Percentiles rank a stretch among this genome's conserved stretches.
Evolutionary conservation across 2,329 filamentous ascomycete species (phyloP).

Genomic region (Neodidymelliopsis sp.): DNA sequence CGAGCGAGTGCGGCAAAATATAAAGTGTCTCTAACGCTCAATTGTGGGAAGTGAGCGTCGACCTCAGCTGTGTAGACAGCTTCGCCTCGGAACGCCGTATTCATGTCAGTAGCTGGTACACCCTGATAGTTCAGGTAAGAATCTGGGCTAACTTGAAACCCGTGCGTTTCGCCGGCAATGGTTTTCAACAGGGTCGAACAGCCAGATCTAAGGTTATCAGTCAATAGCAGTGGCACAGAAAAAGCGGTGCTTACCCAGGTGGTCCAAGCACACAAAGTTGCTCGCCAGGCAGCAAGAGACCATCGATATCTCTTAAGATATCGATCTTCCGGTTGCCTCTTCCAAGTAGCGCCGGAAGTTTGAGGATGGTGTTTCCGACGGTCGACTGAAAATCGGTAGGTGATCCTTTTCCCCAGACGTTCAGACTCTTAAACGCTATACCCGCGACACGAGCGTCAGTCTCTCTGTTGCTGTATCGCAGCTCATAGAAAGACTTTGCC

Average conservation of each 20-base stretch:
- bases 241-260: conserved; percentile 52
- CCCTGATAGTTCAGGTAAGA: conserved; percentile 84
- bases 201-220: conserved; percentile 54
- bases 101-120: conserved; percentile 74
- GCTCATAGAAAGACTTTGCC: conserved; percentile 56
- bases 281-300: conserved; percentile 71
- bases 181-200: conserved; percentile 86
- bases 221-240: neutral
- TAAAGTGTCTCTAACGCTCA: conserved; percentile 78
- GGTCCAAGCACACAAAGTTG: conserved; percentile 77
- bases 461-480: conserved; percentile 54
- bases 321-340: conserved; percentile 64
- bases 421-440: conserved; percentile 69
- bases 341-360: conserved; percentile 62
- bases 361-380: conserved; percentile 66
- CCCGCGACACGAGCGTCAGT: conserved; percentile 64
- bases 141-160: conserved; percentile 72
- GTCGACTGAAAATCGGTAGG: conserved; percentile 73
- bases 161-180: conserved; percentile 80
- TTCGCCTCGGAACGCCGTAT: conserved; percentile 77
- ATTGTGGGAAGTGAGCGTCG: conserved; percentile 78
- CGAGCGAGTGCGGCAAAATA: conserved; percentile 71
- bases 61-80: conserved; percentile 85
- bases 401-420: conserved; percentile 70
- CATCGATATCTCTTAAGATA: conserved; percentile 71